Conservation (phyloP, 129 eudicot species). For the Calendula officinalis region DNA sequence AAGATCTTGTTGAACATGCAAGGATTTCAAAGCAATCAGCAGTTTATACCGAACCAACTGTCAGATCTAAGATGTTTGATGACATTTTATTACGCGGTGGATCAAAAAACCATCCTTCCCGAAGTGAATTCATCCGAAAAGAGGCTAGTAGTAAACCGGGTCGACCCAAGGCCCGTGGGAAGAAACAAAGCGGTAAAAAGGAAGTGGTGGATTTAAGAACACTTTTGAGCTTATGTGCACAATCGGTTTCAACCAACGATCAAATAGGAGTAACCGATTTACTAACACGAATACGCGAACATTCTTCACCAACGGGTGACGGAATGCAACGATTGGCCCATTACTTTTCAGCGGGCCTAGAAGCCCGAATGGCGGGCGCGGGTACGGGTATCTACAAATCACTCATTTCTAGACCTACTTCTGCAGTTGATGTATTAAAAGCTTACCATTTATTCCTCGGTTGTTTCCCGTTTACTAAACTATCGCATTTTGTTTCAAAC, state of each 20-base stretch:
- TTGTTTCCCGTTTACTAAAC: constrained; percentile 54
- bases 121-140: constrained; percentile 40
- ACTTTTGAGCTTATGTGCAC: constrained; percentile 70
- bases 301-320: constrained; percentile 73
- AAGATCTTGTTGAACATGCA: constrained; percentile 41
- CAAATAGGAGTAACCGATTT: constrained; percentile 55
- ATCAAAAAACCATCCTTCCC: constrained; percentile 40
- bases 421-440: constrained; percentile 68
- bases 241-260: constrained; percentile 62
- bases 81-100: constrained; percentile 49
- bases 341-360: constrained; percentile 73
- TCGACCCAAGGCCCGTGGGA: constrained; percentile 42
- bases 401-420: constrained; percentile 40
- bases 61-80: constrained; percentile 62
- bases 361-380: constrained; percentile 81
- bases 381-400: constrained; percentile 60
- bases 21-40: constrained; percentile 61
- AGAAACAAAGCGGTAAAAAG: constrained; percentile 42
- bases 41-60: constrained; percentile 46
- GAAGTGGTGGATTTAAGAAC: constrained; percentile 69
- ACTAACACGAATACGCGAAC: constrained; percentile 55
- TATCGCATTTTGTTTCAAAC: constrained; percentile 58
- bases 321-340: constrained; percentile 87
- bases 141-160: constrained; percentile 23
- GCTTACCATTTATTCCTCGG: constrained; percentile 65